These are phyloP conservation scores for Chaetomium fimeti DNA, from an alignment of 495 filamentous ascomycete genomes.

Conservation along the genomic window DNA sequence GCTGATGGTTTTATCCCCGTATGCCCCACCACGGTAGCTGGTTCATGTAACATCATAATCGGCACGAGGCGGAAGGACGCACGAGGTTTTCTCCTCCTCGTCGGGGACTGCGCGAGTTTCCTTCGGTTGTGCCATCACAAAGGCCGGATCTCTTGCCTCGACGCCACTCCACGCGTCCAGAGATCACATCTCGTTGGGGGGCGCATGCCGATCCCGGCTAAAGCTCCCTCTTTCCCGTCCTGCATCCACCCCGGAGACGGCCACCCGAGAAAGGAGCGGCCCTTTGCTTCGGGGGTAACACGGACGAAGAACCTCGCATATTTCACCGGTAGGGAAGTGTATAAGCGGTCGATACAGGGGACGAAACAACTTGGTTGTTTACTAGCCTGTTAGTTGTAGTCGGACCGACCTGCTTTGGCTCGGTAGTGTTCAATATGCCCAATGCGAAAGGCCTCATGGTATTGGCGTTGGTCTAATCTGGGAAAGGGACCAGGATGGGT, in stretches of 20 bases:
- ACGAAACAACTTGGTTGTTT: background rate
- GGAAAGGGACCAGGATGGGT: background rate
- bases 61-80: too few relatives aligned
- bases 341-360: background rate
- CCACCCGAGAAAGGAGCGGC: background rate
- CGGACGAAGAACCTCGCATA: background rate
- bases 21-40: conserved; percentile 9
- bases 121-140: background rate
- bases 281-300: background rate
- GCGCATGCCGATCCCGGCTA: conserved; percentile 4
- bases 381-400: background rate
- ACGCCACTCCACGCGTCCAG: background rate
- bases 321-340: background rate
- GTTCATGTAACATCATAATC: background rate
- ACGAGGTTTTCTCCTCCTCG: background rate
- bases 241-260: background rate
- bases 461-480: conserved; percentile 7
- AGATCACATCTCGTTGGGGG: background rate
- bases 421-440: background rate
- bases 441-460: background rate
- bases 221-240: background rate
- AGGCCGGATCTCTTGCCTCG: background rate
- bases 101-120: background rate
- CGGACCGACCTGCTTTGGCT: background rate
- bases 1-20: conserved; percentile 4